Base-by-base conservation (phyloP, 257 asterid genomes). In the Galeopsis tetrahit region DNA sequence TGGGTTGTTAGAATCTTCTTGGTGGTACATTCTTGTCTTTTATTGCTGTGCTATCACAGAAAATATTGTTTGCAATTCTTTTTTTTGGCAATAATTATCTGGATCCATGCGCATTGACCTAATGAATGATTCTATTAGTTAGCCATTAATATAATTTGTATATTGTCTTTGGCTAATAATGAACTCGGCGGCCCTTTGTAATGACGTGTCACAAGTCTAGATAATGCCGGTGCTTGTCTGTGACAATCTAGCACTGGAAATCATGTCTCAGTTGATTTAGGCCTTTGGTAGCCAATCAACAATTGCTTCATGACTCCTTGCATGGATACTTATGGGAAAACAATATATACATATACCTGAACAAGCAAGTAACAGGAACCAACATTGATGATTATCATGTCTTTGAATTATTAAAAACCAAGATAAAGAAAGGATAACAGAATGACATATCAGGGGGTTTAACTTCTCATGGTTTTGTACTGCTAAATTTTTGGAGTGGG, bases 81-180 rank as follows among this genome's bases (percentile, higher is more conserved):
- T 33, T 59, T 15, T 53, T 14, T 75, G 32, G 10, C 46, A 15
- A 10, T 48, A 34, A 32, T 46, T 44, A 9, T 48, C n/a, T 63
- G 55, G 56, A 42, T 56, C 59, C 63, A 46, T 66, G 70, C 9
- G 48, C 68, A 70, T 66, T 52, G 36, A 8, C 70, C 51, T 60
- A 53, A 34, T 34, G 63, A 38, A 11, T 57, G 49, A 32, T 48
- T 44, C 48, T 68, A 36, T 48, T 31, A 44, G 52, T 74, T 68
- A 35, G 38, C 72, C 56, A 49, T 60, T 15, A 53, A 6, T 17
- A 55, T 4, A 3, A 64, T 38, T 58, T 5, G 49, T 57, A 59
- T 14, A 34, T 39, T 69, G 68, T 46, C 51, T 46, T 44, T 56
- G 65, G 34, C 66, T 57, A 44, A 6, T 2, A 34, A 10, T n/a